These are phyloP conservation scores for Fistulina hepatica DNA, from an alignment of 1,284 basidiomycete genomes.

Conservation along the genomic window DNA sequence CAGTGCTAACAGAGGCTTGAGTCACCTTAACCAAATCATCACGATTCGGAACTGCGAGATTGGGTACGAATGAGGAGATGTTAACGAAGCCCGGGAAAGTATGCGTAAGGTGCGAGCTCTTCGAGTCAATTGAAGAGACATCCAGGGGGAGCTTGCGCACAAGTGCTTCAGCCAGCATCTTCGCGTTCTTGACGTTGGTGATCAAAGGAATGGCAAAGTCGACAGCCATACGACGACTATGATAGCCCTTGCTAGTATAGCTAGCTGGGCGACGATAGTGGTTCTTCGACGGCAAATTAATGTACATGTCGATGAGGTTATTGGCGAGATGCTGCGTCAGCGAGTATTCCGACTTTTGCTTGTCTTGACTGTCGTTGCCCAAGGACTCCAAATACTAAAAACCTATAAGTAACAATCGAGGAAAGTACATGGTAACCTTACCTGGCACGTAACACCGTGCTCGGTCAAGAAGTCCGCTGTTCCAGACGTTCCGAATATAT, in stretches of 20 bases:
- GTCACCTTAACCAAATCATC: slow-evolving; percentile 61
- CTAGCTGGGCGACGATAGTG: slow-evolving; percentile 94
- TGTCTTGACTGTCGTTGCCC: slow-evolving; percentile 59
- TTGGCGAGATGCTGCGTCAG: slow-evolving; percentile 91
- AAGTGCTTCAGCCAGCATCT: slow-evolving; percentile 92
- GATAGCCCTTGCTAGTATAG: slow-evolving; percentile 96
- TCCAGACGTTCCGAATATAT: slow-evolving; percentile 94
- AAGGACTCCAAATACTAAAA: slow-evolving; percentile 83
- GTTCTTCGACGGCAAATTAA: slow-evolving; percentile 98
- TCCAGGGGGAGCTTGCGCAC: slow-evolving; percentile 82
- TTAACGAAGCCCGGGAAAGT: slow-evolving; percentile 91
- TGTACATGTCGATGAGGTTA: slow-evolving; percentile 97
- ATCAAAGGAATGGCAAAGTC: slow-evolving; percentile 97
- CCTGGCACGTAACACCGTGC: slow-evolving; percentile 79
- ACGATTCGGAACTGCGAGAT: slow-evolving; percentile 47
- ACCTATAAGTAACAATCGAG: slow-evolving; percentile 11
- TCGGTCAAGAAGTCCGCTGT: slow-evolving; percentile 93
- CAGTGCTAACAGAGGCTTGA: slow-evolving; percentile 74
- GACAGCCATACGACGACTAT: slow-evolving; percentile 97
- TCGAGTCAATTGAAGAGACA: slow-evolving; percentile 87
- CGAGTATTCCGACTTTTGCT: slow-evolving; percentile 93
- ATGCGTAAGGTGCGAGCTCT: slow-evolving; percentile 87
- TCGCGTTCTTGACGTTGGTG: slow-evolving; percentile 99
- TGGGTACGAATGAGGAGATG: slow-evolving; percentile 82
- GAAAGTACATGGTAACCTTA: slow-evolving; percentile 25